Conservation (phyloP, 495 filamentous ascomycete genomes). For the Xylaria intraflava region DNA sequence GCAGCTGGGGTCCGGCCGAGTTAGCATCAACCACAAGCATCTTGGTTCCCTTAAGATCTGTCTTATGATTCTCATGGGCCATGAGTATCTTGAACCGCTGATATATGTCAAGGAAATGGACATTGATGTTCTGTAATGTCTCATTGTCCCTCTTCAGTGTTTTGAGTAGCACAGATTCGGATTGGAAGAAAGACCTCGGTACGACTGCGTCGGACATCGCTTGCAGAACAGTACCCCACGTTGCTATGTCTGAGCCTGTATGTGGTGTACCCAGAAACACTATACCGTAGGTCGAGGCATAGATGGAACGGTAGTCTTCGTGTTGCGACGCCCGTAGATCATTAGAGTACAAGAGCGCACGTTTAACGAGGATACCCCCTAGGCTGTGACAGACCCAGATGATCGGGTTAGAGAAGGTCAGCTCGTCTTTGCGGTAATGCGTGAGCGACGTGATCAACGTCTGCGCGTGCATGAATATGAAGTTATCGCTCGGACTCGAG, state of each 20-base stretch:
- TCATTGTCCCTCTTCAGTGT: constrained; percentile 73
- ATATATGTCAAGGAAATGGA: constrained; percentile 66
- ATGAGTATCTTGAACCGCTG: constrained; percentile 62
- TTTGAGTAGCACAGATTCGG: constrained; percentile 61
- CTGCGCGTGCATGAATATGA: constrained; percentile 77
- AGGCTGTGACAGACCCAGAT: constrained; percentile 83
- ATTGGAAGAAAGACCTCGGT: constrained; percentile 64
- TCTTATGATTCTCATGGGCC: constrained; percentile 63
- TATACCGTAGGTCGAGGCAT: constrained; percentile 76
- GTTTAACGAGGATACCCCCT: constrained; percentile 75
- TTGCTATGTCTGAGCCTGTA: constrained; percentile 67
- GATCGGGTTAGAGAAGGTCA: constrained; percentile 58
- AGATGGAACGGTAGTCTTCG: constrained; percentile 69
- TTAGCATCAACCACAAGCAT: constrained; percentile 62
- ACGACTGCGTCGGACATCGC: constrained; percentile 64
- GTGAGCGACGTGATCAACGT: constrained; percentile 61
- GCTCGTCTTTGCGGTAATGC: constrained; percentile 47
- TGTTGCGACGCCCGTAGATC: constrained; percentile 59
- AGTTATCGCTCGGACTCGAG: constrained; percentile 54
- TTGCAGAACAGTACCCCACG: constrained; percentile 69
- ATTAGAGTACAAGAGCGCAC: constrained; percentile 52
- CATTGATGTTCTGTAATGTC: constrained; percentile 73
- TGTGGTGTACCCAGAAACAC: constrained; percentile 88
- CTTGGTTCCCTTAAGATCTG: constrained; percentile 56
- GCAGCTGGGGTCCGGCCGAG: constrained; percentile 67